Conservation (phyloP, 495 filamentous ascomycete species). For the Penicillium daleae region DNA sequence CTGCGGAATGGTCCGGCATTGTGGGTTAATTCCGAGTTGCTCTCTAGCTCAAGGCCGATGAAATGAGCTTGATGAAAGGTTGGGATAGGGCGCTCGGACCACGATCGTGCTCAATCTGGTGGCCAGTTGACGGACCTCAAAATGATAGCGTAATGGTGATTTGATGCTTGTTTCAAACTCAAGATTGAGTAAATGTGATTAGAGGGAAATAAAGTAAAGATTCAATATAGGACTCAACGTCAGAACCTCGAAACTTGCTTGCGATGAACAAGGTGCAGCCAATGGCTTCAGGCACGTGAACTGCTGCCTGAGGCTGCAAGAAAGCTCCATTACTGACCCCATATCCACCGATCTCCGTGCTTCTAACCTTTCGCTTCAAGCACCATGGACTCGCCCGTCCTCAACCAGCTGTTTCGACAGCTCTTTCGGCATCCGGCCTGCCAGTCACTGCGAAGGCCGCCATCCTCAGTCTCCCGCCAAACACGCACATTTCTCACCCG, state of each 20-base stretch:
- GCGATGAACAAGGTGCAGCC: not conserved
- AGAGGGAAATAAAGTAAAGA: not conserved
- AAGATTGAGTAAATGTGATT: not conserved
- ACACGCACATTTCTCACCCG: conserved; percentile 49
- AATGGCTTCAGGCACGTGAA: conserved; percentile 26
- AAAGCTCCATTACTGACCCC: conserved; percentile 10
- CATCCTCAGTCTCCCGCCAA: conserved; percentile 36
- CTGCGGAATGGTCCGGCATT: conserved; percentile 37
- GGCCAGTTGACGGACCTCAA: not conserved
- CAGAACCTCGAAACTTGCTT: not conserved
- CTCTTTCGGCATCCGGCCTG: conserved; percentile 75
- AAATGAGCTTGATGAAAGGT: conserved; percentile 11
- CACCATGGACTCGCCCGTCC: conserved; percentile 80
- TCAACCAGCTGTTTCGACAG: conserved; percentile 79
- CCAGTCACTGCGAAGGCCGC: conserved; percentile 53
- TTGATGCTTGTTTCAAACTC: not conserved
- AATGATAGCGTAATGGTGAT: not conserved
- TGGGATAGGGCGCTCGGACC: conserved; percentile 17
- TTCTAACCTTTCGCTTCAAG: conserved; percentile 6
- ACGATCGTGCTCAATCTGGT: conserved; percentile 2
- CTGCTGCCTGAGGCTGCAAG: conserved; percentile 23
- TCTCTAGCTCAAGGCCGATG: conserved; percentile 4
- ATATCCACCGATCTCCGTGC: conserved; percentile 9
- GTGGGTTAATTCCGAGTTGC: conserved; percentile 8
- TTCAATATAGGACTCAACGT: not conserved